Evolutionary conservation across 2,329 filamentous ascomycete genomes (phyloP).

Genomic region (Pestalotiopsis sp.): DNA sequence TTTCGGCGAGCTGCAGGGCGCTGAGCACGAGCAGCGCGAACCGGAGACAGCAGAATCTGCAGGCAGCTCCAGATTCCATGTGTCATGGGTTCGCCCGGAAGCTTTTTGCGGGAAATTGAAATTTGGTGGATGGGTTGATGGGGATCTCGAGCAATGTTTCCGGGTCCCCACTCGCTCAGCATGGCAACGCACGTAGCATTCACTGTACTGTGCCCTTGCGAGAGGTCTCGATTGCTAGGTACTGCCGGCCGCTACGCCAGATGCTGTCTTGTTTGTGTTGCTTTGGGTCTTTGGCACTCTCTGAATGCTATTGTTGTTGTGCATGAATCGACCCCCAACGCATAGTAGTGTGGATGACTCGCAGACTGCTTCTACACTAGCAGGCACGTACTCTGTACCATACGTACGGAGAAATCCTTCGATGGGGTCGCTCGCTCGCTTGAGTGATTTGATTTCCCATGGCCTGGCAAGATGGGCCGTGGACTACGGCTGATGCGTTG

Average conservation of each 20-base stretch:
- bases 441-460: conserved; percentile 7
- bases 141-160: not conserved
- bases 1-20: not conserved
- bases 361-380: not conserved
- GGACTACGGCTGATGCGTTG: not conserved
- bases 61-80: not conserved
- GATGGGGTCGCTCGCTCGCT: not conserved
- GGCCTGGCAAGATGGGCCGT: not conserved
- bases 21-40: not conserved
- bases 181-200: not conserved
- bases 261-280: not conserved
- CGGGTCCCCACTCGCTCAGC: not conserved
- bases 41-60: not conserved
- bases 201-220: not conserved
- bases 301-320: not conserved
- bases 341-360: conserved; percentile 9
- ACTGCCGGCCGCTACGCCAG: not conserved
- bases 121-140: not conserved
- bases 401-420: not conserved
- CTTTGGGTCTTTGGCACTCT: not conserved
- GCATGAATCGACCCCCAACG: conserved; percentile 8
- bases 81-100: not conserved
- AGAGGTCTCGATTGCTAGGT: not conserved
- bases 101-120: not conserved
- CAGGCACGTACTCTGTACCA: not conserved